Conservation (phyloP, 176 grass and related monocot genomes). For the Juncus effusus region DNA sequence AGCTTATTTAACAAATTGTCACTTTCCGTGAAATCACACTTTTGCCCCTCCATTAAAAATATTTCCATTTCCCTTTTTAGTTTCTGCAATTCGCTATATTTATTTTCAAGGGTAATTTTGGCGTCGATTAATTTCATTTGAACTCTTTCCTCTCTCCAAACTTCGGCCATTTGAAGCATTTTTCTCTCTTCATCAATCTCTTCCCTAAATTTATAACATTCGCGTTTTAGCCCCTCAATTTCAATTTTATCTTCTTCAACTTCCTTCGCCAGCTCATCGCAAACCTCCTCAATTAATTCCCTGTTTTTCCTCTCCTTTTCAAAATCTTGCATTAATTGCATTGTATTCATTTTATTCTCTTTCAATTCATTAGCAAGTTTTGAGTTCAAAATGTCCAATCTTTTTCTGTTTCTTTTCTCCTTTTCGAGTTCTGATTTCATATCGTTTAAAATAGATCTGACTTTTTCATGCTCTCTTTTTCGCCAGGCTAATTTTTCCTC, state of each 20-base stretch:
- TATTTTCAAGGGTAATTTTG: constrained; percentile 79
- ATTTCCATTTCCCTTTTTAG: constrained; percentile 50
- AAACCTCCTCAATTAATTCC: constrained; percentile 83
- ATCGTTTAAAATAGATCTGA: constrained; percentile 68
- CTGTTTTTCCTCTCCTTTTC: constrained; percentile 74
- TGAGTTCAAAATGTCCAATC: constrained; percentile 62
- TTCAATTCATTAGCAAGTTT: constrained; percentile 80
- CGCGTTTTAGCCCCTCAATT: constrained; percentile 72
- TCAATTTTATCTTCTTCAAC: constrained; percentile 93
- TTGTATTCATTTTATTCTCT: constrained; percentile 65
- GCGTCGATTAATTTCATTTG: constrained; percentile 98
- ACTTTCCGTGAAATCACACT: constrained; percentile 41
- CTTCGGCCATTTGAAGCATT: constrained; percentile 98
- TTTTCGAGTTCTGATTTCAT: constrained; percentile 85
- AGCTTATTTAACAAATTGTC: constrained; percentile 56
- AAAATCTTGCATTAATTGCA: constrained; percentile 74
- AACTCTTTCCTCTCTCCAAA: constrained; percentile 94
- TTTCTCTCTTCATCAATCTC: constrained; percentile 85
- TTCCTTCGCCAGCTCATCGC: constrained; percentile 86
- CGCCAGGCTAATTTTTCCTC: constrained; percentile 88
- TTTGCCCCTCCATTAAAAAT: constrained; percentile 43
- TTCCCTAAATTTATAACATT: constrained; percentile 58
- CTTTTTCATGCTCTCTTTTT: constrained; percentile 83
- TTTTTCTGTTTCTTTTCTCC: constrained; percentile 71
- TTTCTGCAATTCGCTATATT: constrained; percentile 57